phyloP scores from a whole-genome alignment of 768 basidiomycete species.

The Tremella fuciformis region DNA sequence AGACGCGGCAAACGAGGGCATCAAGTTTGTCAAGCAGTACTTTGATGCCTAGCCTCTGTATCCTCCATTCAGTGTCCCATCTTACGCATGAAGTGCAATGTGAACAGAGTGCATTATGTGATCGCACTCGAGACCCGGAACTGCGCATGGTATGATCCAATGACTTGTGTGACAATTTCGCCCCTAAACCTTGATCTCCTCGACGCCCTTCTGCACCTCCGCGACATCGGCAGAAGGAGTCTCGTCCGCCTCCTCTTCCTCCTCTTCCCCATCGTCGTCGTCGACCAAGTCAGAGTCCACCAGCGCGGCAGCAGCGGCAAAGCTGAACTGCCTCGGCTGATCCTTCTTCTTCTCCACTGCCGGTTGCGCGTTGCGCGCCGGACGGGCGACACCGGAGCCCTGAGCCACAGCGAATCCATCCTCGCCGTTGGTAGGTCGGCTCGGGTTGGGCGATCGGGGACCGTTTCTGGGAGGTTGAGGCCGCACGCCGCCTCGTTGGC shows the following conservation, averaged over 20 bases:
- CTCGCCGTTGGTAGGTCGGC: conserved; percentile 6
- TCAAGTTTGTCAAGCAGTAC: conserved; percentile 35
- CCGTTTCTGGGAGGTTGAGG: conserved; percentile 3
- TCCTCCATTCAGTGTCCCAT: too few species aligned
- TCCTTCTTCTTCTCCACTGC: conserved; percentile 2
- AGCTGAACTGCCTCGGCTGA: conserved; percentile 3
- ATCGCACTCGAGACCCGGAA: too few species aligned
- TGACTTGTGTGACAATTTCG: too few species aligned
- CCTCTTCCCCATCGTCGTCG: conserved; percentile 21
- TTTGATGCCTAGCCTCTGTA: conserved; percentile 4
- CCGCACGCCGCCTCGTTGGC: conserved; percentile 3
- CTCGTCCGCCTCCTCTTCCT: conserved; percentile 8
- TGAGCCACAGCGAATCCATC: conserved; percentile 37
- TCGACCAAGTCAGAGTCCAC: conserved; percentile 19
- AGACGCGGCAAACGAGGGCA: conserved; percentile 33
- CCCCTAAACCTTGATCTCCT: conserved; percentile 16
- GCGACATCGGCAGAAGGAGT: conserved; percentile 9
- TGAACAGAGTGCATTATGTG: too few species aligned
- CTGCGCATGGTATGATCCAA: too few species aligned
- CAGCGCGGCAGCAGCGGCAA: conserved; percentile 63
- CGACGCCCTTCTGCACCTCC: conserved; percentile 26
- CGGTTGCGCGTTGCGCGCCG: not conserved
- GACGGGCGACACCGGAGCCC: conserved; percentile 12
- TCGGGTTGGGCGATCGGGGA: not conserved
- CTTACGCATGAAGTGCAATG: too few species aligned